Conservation (phyloP, 345 rosid species). For the Microcos paniculata region DNA sequence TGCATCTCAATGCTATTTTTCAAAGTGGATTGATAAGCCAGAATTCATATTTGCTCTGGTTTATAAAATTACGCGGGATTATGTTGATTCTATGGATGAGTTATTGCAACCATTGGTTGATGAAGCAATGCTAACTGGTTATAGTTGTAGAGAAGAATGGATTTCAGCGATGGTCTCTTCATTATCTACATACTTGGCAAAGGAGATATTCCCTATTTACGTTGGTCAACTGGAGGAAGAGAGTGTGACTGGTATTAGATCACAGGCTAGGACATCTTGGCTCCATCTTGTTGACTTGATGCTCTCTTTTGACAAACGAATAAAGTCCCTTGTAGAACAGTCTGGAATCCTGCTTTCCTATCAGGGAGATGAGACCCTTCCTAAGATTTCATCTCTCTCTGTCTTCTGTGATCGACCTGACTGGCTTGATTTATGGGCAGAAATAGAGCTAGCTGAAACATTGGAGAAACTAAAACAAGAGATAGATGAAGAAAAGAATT, state of each 20-base stretch:
- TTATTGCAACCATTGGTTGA: conserved; percentile 93
- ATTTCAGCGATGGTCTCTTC: conserved; percentile 89
- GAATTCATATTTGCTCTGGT: conserved; percentile 88
- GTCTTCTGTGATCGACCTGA: conserved; percentile 87
- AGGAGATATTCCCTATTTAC: conserved; percentile 72
- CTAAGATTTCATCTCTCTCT: conserved; percentile 73
- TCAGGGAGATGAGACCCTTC: conserved; percentile 63
- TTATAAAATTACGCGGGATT: conserved; percentile 83
- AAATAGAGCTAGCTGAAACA: conserved; percentile 65
- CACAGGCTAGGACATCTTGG: conserved; percentile 72
- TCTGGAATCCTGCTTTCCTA: conserved; percentile 75
- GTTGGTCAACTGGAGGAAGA: conserved; percentile 59
- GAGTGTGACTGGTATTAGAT: conserved; percentile 30
- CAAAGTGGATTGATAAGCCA: conserved; percentile 76
- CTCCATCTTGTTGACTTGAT: conserved; percentile 90
- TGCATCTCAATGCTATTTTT: conserved; percentile 71
- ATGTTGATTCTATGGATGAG: conserved; percentile 87
- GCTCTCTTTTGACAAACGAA: conserved; percentile 78
- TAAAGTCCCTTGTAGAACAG: conserved; percentile 69
- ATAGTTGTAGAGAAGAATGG: conserved; percentile 98
- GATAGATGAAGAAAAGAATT: conserved; percentile 60
- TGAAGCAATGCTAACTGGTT: conserved; percentile 79
- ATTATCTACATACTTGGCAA: conserved; percentile 65
- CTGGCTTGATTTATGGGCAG: conserved; percentile 94
- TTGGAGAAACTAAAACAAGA: conserved; percentile 61